A percentile compares a stretch with the other conserved stretches of the same genome.
These are phyloP conservation scores for Cylindrodendrum hubeiense DNA, from an alignment of 2,329 filamentous ascomycete genomes.

Conservation along the genomic window DNA sequence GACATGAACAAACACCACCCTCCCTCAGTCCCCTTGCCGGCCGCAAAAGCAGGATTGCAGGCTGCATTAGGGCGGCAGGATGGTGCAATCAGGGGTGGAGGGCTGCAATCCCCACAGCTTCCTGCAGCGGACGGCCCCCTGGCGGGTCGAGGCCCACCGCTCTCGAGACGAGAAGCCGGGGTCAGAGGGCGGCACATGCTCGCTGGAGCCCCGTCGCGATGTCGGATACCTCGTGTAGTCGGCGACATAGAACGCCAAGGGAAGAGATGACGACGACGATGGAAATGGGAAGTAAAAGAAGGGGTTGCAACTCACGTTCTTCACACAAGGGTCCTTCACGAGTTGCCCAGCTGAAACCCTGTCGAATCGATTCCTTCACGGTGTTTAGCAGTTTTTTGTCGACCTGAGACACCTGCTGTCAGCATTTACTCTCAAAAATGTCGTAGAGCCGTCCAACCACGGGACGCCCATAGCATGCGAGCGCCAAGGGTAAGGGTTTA, in stretches of 20 bases:
- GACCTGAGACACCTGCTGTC: slow-evolving; percentile 63
- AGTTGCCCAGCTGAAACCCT: slow-evolving; percentile 97
- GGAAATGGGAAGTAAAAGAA: slow-evolving; percentile 10
- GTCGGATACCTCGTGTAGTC: slow-evolving; percentile 16
- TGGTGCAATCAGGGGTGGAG: slow-evolving; percentile 37
- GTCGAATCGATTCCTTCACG: slow-evolving; percentile 91
- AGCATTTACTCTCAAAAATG: slow-evolving; percentile 9
- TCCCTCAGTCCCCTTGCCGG: slow-evolving; percentile 27
- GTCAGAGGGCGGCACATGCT: slow-evolving; percentile 24
- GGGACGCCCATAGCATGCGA: not conserved
- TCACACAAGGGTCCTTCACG: slow-evolving; percentile 96
- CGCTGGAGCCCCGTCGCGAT: slow-evolving; percentile 31
- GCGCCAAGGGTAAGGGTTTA: not conserved
- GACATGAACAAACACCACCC: slow-evolving; percentile 31
- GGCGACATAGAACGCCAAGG: slow-evolving; percentile 8
- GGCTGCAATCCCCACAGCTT: slow-evolving; percentile 37
- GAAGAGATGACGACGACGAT: slow-evolving; percentile 17
- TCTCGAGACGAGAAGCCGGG: slow-evolving; percentile 22
- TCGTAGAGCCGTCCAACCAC: slow-evolving; percentile 7
- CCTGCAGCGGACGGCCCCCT: slow-evolving; percentile 27
- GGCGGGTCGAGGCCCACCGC: slow-evolving; percentile 33
- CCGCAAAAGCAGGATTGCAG: slow-evolving; percentile 30
- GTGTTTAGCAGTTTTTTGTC: slow-evolving; percentile 91
- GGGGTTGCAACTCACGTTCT: slow-evolving; percentile 78
- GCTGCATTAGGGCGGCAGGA: slow-evolving; percentile 33